phyloP scores from a whole-genome alignment of 2,329 filamentous ascomycete species.

The Verticillium dahliae region DNA sequence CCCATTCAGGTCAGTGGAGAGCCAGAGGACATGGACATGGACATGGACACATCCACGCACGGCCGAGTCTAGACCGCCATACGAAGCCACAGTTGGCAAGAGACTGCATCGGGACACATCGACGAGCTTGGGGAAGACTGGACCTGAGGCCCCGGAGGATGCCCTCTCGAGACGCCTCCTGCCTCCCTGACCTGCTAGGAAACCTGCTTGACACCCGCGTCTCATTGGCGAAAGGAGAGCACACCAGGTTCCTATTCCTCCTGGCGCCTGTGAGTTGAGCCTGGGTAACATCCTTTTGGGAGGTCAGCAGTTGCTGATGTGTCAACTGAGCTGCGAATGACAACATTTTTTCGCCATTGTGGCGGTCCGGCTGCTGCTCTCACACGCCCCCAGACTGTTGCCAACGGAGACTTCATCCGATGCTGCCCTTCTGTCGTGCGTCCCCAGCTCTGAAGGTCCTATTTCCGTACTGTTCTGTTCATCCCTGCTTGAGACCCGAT shows the following conservation, averaged over 20 bases:
- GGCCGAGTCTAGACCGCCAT: neutral
- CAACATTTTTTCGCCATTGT: too few relatives aligned
- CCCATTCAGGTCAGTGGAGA: neutral
- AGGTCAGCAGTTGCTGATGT: neutral
- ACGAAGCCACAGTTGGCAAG: neutral
- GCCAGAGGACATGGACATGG: neutral
- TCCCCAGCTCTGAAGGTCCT: too few relatives aligned
- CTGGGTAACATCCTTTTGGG: neutral
- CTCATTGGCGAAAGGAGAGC: neutral
- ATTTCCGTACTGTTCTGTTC: too few relatives aligned
- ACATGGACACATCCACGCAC: neutral
- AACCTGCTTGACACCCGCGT: neutral
- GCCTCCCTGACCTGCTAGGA: neutral
- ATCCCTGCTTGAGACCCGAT: too few relatives aligned
- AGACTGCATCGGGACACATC: neutral
- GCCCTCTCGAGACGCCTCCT: neutral
- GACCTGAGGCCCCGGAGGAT: neutral
- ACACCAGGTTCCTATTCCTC: neutral
- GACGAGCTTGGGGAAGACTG: neutral
- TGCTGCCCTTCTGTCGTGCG: too few relatives aligned
- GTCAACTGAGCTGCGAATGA: too few relatives aligned
- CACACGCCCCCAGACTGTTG: too few relatives aligned
- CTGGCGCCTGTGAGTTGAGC: neutral
- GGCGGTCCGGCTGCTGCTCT: too few relatives aligned
- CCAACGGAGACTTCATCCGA: too few relatives aligned